Evolutionary conservation across 805 yeast genomes (phyloP).

Genomic region (Pichia nakasei): DNA sequence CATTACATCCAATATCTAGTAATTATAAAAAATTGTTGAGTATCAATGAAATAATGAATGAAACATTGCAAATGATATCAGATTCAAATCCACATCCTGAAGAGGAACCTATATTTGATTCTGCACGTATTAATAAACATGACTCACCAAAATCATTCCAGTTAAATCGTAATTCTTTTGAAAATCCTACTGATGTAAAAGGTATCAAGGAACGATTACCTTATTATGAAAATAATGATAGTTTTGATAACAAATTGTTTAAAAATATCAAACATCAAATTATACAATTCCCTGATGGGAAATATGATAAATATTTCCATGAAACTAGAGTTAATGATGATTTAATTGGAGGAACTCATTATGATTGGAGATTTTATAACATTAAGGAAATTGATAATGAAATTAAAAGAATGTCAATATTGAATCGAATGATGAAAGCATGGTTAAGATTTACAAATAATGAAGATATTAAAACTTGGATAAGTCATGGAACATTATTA

Average conservation of each 20-base stretch:
- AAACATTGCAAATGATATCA: no score
- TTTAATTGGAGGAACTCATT: constrained; percentile 30
- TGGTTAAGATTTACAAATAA: constrained; percentile 43
- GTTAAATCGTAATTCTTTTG: background rate
- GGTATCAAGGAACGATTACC: background rate
- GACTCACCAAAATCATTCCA: background rate
- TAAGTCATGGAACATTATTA: constrained; percentile 53
- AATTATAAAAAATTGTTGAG: no score
- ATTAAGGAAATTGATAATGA: constrained; percentile 13
- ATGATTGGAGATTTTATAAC: constrained; percentile 38
- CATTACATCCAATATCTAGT: background rate
- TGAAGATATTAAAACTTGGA: constrained; percentile 44
- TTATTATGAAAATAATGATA: background rate
- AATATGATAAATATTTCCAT: constrained; percentile 30
- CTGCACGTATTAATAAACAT: background rate
- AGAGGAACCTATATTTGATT: background rate
- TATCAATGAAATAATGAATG: no score
- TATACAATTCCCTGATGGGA: background rate
- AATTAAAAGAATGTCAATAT: constrained; percentile 16
- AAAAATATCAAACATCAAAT: constrained; percentile 2
- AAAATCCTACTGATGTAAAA: background rate
- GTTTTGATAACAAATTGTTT: constrained; percentile 10
- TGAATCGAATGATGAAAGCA: constrained; percentile 42
- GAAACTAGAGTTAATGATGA: constrained; percentile 27
- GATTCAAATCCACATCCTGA: background rate